These are phyloP conservation scores for Malania oleifera DNA, from an alignment of 164 flowering plant genomes.

Conservation along the genomic window DNA sequence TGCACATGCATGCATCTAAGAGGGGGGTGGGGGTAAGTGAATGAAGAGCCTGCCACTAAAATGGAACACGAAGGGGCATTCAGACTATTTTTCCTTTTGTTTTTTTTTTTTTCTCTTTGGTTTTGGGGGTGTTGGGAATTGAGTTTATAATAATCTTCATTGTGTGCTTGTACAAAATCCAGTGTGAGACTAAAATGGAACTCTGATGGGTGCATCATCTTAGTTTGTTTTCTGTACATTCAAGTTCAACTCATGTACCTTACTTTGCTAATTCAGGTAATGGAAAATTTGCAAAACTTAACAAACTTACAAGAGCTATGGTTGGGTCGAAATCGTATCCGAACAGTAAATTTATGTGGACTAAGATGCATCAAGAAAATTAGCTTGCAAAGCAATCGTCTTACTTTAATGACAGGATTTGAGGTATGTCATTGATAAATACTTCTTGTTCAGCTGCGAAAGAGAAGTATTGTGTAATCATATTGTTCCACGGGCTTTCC, in stretches of 20 bases:
- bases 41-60: too few relatives aligned
- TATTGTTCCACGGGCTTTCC: neutral
- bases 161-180: too few relatives aligned
- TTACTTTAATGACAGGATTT: slow-evolving; percentile 86
- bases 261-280: slow-evolving; percentile 48
- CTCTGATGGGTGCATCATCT: neutral
- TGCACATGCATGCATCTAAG: too few relatives aligned
- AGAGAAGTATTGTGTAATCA: neutral
- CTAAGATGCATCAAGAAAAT: slow-evolving; percentile 76
- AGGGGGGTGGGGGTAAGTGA: too few relatives aligned
- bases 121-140: too few relatives aligned
- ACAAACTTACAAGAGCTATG: slow-evolving; percentile 81
- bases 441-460: neutral
- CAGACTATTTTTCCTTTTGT: too few relatives aligned
- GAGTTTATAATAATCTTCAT: too few relatives aligned
- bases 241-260: neutral
- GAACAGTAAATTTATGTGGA: slow-evolving; percentile 71
- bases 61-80: too few relatives aligned
- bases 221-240: slow-evolving; percentile 2
- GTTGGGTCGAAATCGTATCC: slow-evolving; percentile 91
- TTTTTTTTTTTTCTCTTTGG: too few relatives aligned
- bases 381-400: slow-evolving; percentile 94
- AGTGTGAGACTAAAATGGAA: neutral
- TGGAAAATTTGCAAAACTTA: slow-evolving; percentile 76
- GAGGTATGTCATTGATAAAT: slow-evolving; percentile 39